Base-by-base conservation (phyloP, 352 stramenopile genomes). In the Phytopythium sindhum region DNA sequence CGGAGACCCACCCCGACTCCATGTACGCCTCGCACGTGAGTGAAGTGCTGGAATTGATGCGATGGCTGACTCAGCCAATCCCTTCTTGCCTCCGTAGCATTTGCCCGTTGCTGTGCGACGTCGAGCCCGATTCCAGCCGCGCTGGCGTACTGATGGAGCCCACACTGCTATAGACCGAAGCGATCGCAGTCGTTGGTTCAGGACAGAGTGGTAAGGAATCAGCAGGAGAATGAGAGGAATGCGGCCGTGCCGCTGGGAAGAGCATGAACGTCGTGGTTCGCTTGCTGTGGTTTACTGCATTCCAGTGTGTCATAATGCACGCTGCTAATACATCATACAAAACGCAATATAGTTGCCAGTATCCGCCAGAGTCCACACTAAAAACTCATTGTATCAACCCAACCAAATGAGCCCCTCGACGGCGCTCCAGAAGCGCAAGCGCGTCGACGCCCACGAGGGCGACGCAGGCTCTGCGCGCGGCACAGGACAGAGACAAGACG, bases 71-170 rank as follows among this genome's bases (percentile, higher is more conserved):
- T 19, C 33, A 3, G 8, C 4, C 8, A 14, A 39, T 39, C 14
- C 21, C 11, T 61, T 53, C 5, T n/a, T 31, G 6, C 41, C 29
- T 15, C 19, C 28, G 1, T 31, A 93, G 84, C 24, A 85, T 93
- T 60, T 93, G 82, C 29, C 84, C 84, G 23, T 47, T 93, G 60
- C 60, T 93, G 37, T 89, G 81, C 44, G 80, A 89, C 69, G 57
- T 80, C 47, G 74, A 79, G 35, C 57, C 31, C 45, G 26, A 61
- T 41, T 4, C 10, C 35, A 12, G 7, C 14, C 54, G 54, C 14
- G 23, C 39, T 53, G 56, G 56, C 0, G 41, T 61, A 6, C 56
- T 39, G 19, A 17, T 61, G n/a, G 56, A 61, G 56, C 6, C 26
- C 7, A 2, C 33, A 21, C n/a, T 58, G 11, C 21, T 50, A 23